Percentiles rank a stretch among this genome's conserved stretches.
phyloP scores from a whole-genome alignment of 2,329 filamentous ascomycete genomes.

The Colletotrichum costaricense region DNA sequence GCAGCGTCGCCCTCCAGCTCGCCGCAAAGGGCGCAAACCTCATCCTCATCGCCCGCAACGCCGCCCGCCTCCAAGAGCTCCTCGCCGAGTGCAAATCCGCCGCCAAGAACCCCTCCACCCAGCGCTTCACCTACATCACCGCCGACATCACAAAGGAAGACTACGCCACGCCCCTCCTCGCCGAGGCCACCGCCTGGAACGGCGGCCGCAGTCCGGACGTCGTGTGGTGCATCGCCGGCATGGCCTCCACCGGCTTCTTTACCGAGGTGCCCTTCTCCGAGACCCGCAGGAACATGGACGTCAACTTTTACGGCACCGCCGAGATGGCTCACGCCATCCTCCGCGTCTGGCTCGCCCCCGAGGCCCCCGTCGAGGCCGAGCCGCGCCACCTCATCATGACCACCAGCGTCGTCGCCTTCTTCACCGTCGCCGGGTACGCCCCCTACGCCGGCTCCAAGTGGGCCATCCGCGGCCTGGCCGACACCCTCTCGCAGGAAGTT shows the following conservation, averaged over 20 bases:
- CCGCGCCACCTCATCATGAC: slow-evolving; percentile 90
- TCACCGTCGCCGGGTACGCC: slow-evolving; percentile 82
- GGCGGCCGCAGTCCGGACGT: slow-evolving; percentile 78
- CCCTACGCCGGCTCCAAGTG: slow-evolving; percentile 88
- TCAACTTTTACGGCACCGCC: slow-evolving; percentile 88
- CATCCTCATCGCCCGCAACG: slow-evolving; percentile 84
- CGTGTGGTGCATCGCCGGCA: slow-evolving; percentile 91
- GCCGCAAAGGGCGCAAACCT: slow-evolving; percentile 87
- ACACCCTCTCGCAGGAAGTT: slow-evolving; percentile 86
- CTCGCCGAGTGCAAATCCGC: slow-evolving; percentile 73
- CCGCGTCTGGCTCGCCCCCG: slow-evolving; percentile 75
- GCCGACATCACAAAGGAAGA: slow-evolving; percentile 81
- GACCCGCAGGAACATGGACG: slow-evolving; percentile 85
- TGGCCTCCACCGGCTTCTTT: slow-evolving; percentile 80
- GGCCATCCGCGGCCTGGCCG: slow-evolving; percentile 84
- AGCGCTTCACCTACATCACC: slow-evolving; percentile 85
- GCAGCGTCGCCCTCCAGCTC: slow-evolving; percentile 78
- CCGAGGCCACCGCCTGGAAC: slow-evolving; percentile 84
- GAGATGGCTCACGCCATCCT: slow-evolving; percentile 88
- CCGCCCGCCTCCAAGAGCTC: slow-evolving; percentile 74
- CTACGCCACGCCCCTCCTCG: slow-evolving; percentile 77
- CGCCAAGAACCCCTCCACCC: slow-evolving; percentile 72
- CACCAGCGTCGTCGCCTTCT: slow-evolving; percentile 79
- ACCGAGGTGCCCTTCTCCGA: slow-evolving; percentile 76
- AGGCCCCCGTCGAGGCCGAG: slow-evolving; percentile 55